Evolutionary conservation across 495 filamentous ascomycete genomes (phyloP).

Genomic region (Aspergillus asperescens): DNA sequence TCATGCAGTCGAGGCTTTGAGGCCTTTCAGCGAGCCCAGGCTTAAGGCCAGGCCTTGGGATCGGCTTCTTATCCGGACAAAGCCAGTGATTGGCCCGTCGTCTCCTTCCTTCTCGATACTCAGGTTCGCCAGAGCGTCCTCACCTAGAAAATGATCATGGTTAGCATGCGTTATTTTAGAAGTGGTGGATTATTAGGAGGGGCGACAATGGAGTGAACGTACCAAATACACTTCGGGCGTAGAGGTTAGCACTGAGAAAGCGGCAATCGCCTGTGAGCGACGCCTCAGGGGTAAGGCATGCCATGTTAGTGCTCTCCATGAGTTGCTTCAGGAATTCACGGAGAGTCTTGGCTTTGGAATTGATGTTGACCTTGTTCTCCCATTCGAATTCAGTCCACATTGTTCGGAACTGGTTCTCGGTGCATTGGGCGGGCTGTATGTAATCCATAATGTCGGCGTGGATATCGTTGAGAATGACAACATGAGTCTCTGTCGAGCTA

Average conservation of each 20-base stretch:
- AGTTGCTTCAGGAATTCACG: constrained; percentile 90
- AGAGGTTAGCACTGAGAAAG: constrained; percentile 95
- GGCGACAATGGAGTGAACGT: constrained; percentile 33
- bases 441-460: constrained; percentile 99
- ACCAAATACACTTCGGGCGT: constrained; percentile 98
- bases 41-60: constrained; percentile 94
- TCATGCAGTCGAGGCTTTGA: constrained; percentile 58
- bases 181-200: no score
- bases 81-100: constrained; percentile 94
- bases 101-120: constrained; percentile 98
- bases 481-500: constrained; percentile 90
- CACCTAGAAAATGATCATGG: constrained; percentile 55
- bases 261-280: constrained; percentile 96
- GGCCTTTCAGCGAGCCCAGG: constrained; percentile 88
- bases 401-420: constrained; percentile 95
- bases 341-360: constrained; percentile 88
- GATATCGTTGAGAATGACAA: constrained; percentile 97
- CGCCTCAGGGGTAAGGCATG: constrained; percentile 92
- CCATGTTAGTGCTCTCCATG: constrained; percentile 99
- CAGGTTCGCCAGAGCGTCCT: constrained; percentile 97
- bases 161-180: constrained; percentile 21
- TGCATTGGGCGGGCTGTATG: constrained; percentile 94
- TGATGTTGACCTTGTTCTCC: constrained; percentile 99
- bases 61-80: constrained; percentile 95
- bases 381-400: constrained; percentile 99